Evolutionary conservation across 176 grass and related monocot genomes (phyloP), one percentile per base, ranked within the genome.

Genomic region (Carex cristatella): DNA sequence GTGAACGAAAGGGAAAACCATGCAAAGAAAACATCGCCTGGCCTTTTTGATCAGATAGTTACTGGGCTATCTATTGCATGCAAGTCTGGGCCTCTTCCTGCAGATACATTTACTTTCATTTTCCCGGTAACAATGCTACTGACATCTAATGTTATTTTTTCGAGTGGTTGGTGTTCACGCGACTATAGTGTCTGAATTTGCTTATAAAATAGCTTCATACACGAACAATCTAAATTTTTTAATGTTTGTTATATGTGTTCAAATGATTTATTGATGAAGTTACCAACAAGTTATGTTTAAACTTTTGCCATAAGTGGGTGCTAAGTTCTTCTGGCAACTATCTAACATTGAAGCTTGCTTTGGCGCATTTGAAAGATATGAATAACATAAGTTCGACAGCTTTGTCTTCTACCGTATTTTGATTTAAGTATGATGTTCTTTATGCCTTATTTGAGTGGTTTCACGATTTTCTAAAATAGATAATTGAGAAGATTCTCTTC

Each of bases 81-180:
- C 83, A 93, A 92, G 87, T 44, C 69, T 7, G 93, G 91, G 61
- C 89, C 95, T 48, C 93, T 98, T 91, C 95, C 95, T 67, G 93
- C 95, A 67, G 95, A 98, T 93, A 90, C 95, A 42, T 98, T 98
- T 89, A 95, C 95, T 78, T 98, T 98, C 67, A 51, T 98, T 23
- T 98, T 98, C 83, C 93, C 95, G 86, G 95, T 98, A 95, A 79
- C 49, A 77, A 15, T 33, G 27, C 27, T 77, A 55, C 5, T 32
- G 2, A 5, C 28, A 77, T 56, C 73, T 28, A 5, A 42, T 55
- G 4, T 8, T 13, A 56, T 5, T 40, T 40, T 56, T 56, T 31
- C 27, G 56, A 55, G 27, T 23, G 10, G 19, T 56, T 77, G 13
- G 19, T 38, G 12, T 33, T 82, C 85, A 23, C 65, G 56, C 23